These are phyloP conservation scores for Trypanosoma platydactyli DNA, from an alignment of 208 protist genomes.

Conservation along the genomic window DNA sequence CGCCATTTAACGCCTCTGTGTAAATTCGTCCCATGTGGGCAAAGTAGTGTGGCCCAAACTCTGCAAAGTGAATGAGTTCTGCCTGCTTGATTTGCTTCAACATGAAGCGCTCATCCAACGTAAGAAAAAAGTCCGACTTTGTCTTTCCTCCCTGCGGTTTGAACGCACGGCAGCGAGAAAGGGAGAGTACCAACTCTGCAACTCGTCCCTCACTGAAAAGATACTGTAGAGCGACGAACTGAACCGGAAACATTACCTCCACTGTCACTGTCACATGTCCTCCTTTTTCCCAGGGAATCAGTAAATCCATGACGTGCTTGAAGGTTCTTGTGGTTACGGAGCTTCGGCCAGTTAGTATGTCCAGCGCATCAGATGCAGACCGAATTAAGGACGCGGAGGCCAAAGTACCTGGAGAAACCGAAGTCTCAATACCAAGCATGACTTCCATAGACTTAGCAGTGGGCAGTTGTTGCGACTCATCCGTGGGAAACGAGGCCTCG, in stretches of 20 bases:
- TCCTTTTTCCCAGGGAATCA: conserved; percentile 24
- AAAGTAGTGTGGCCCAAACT: conserved; percentile 58
- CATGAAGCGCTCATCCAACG: conserved; percentile 62
- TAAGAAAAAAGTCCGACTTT: conserved; percentile 62
- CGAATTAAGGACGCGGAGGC: conserved; percentile 7
- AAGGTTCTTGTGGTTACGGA: conserved; percentile 13
- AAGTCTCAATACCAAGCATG: conserved; percentile 20
- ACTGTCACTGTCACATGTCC: conserved; percentile 35
- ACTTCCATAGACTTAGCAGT: conserved; percentile 18
- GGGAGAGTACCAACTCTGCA: conserved; percentile 41
- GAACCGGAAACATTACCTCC: conserved; percentile 56
- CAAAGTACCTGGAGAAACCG: neutral
- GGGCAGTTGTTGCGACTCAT: neutral
- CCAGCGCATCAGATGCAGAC: conserved; percentile 22
- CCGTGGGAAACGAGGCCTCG: neutral
- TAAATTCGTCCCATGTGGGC: conserved; percentile 38
- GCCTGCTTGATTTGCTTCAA: conserved; percentile 74
- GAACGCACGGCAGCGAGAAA: conserved; percentile 51
- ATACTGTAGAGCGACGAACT: conserved; percentile 59
- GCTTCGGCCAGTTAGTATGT: conserved; percentile 7
- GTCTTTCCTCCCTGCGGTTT: conserved; percentile 74
- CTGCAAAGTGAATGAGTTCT: conserved; percentile 70
- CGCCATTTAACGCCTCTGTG: conserved; percentile 2
- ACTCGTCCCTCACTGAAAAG: conserved; percentile 45
- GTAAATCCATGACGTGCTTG: conserved; percentile 18